Conservation (phyloP, 169 alveolate species). For the Condylostoma magnum region DNA sequence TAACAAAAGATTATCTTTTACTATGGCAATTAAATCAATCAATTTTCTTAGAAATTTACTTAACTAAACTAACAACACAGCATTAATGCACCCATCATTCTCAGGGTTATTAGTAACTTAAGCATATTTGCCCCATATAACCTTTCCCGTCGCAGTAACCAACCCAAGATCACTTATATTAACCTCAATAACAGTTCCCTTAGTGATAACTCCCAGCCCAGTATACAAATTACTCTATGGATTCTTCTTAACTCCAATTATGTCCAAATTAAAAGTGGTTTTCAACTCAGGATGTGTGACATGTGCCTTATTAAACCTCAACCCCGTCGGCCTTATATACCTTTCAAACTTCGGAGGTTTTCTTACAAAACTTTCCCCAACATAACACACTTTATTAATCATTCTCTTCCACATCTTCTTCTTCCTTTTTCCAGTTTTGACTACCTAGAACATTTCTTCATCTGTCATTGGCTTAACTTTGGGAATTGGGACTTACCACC, state of each 20-base stretch:
- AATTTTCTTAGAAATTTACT: neutral
- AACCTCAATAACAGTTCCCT: constrained; percentile 97
- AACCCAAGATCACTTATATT: constrained; percentile 98
- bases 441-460: constrained; percentile 92
- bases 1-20: no score
- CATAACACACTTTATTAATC: constrained; percentile 96
- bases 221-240: constrained; percentile 97
- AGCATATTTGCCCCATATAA: constrained; percentile 99
- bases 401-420: constrained; percentile 98
- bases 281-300: constrained; percentile 98
- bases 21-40: no score
- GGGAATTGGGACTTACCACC: constrained; percentile 99
- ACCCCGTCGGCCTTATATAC: constrained; percentile 96
- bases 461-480: constrained; percentile 93
- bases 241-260: constrained; percentile 96
- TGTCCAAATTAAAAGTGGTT: constrained; percentile 92
- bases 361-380: constrained; percentile 97
- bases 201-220: constrained; percentile 96
- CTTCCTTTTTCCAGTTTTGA: constrained; percentile 94
- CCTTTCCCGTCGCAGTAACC: constrained; percentile 98
- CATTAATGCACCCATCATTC: constrained; percentile 99
- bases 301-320: constrained; percentile 98
- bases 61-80: constrained; percentile 93
- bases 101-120: constrained; percentile 99
- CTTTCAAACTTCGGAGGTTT: constrained; percentile 99